phyloP scores from a whole-genome alignment of 179 eudicot species.

The Dionaea muscipula region DNA sequence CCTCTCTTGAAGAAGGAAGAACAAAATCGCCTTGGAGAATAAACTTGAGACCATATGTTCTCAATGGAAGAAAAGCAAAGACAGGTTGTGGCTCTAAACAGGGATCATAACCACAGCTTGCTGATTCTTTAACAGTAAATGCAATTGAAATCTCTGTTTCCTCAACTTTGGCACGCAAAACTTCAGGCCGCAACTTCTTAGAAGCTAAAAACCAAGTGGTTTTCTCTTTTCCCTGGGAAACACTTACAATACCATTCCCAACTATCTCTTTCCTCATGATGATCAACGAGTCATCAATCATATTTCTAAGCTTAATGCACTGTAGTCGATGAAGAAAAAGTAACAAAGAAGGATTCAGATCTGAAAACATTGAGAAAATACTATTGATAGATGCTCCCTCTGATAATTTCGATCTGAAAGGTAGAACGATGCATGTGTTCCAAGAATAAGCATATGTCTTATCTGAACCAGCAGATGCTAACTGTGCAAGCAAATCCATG shows the following conservation, averaged over 20 bases:
- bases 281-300: conserved; percentile 42
- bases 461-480: conserved; percentile 30
- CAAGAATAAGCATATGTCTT: conserved; percentile 28
- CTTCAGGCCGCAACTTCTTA: conserved; percentile 42
- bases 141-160: conserved; percentile 84
- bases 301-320: conserved; percentile 59
- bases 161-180: conserved; percentile 52
- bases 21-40: conserved; percentile 97
- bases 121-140: conserved; percentile 63
- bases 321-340: conserved; percentile 95
- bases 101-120: conserved; percentile 48
- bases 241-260: conserved; percentile 67
- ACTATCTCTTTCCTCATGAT: conserved; percentile 69
- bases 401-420: conserved; percentile 52
- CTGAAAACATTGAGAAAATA: conserved; percentile 69
- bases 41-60: conserved; percentile 89
- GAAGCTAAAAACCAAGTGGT: conserved; percentile 84
- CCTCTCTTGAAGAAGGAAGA: conserved; percentile 98
- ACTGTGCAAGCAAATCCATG: conserved; percentile 34
- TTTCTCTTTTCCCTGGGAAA: conserved; percentile 56
- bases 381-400: conserved; percentile 38
- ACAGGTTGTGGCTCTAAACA: conserved; percentile 78
- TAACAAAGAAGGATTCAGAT: conserved; percentile 89
- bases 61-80: conserved; percentile 87
- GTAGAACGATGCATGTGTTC: conserved; percentile 94